A percentile compares a stretch with the other conserved stretches of the same genome.
Conservation (phyloP, 73 alveolate genomes). For the Paramecium primaurelia region DNA sequence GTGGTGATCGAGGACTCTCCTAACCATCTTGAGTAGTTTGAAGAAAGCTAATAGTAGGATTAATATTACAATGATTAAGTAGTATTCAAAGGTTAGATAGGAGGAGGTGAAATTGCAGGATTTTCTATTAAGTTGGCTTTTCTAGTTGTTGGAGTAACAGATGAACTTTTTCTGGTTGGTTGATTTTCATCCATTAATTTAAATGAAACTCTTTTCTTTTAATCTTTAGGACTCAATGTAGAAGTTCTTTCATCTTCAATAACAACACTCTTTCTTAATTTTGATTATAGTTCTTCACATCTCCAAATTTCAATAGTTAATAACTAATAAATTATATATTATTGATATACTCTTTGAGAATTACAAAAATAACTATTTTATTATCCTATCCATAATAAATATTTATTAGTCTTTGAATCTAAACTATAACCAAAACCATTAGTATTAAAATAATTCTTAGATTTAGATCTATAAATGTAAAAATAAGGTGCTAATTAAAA, state of each 20-base stretch:
- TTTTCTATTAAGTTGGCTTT: neutral
- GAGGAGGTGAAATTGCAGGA: neutral
- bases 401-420: neutral
- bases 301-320: slow-evolving; percentile 19
- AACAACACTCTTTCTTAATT: neutral
- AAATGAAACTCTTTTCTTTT: slow-evolving; percentile 31
- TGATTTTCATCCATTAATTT: neutral
- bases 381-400: neutral
- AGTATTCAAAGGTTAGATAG: neutral
- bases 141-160: neutral
- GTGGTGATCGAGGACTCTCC: slow-evolving; percentile 34
- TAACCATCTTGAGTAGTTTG: neutral
- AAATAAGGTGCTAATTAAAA: neutral
- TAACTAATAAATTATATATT: neutral
- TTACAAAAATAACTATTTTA: neutral
- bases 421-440: neutral
- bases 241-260: slow-evolving; percentile 6
- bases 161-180: slow-evolving; percentile 23
- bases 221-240: neutral
- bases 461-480: neutral
- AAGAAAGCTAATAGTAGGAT: neutral
- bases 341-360: neutral
- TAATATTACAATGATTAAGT: neutral
- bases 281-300: slow-evolving; percentile 12
- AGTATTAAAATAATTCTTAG: neutral